Conservation (phyloP, 495 filamentous ascomycete genomes). For the Coniosporium apollinis region DNA sequence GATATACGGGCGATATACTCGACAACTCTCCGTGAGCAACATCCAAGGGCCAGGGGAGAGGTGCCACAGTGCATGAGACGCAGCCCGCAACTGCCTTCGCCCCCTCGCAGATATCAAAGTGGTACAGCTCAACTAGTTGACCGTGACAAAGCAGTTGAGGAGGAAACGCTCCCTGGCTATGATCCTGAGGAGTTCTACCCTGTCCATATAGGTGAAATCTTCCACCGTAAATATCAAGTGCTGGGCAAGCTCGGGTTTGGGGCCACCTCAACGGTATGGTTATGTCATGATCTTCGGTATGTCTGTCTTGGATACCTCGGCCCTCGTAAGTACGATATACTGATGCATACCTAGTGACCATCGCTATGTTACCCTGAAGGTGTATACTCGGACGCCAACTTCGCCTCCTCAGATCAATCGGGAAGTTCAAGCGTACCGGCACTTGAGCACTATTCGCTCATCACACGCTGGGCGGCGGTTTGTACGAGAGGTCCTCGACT, state of each 20-base stretch:
- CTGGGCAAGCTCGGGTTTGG: constrained; percentile 32
- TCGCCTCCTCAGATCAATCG: constrained; percentile 2
- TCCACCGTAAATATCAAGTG: constrained; percentile 25
- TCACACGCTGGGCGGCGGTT: constrained; percentile 22
- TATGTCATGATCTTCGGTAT: constrained; percentile 34
- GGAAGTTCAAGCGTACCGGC: background rate
- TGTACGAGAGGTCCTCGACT: constrained; percentile 27
- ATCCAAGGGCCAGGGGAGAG: too few species aligned
- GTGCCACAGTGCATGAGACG: too few species aligned
- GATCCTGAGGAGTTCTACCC: constrained; percentile 26
- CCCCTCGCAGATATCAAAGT: too few species aligned
- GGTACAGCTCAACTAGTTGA: too few species aligned
- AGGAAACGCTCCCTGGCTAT: constrained; percentile 24
- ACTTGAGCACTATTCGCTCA: constrained; percentile 9
- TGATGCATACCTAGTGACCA: constrained; percentile 13
- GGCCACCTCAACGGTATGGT: constrained; percentile 30
- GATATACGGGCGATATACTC: too few species aligned
- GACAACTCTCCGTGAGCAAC: too few species aligned
- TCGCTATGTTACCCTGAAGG: constrained; percentile 27
- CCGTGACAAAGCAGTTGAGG: too few species aligned
- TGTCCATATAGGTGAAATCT: constrained; percentile 24
- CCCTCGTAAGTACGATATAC: constrained; percentile 1
- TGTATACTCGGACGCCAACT: constrained; percentile 19
- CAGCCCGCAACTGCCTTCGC: too few species aligned
- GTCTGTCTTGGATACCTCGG: constrained; percentile 6